phyloP scores from a whole-genome alignment of 305 asterid species.

The Stenogyne calaminthoides region DNA sequence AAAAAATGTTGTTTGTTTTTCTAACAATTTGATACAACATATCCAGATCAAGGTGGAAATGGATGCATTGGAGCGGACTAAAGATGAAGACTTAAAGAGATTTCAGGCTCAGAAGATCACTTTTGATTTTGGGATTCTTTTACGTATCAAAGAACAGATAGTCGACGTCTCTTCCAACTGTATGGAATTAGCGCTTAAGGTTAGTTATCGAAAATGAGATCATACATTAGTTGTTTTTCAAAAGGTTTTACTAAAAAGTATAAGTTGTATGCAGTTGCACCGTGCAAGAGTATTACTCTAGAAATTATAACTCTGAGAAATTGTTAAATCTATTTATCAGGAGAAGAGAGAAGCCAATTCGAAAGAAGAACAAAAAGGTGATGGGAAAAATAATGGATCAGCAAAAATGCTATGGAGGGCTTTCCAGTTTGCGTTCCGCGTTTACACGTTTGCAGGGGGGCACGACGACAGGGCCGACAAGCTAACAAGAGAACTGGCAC shows the following conservation, averaged over 20 bases:
- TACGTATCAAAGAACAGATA: conserved; percentile 77
- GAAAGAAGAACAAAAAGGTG: conserved; percentile 42
- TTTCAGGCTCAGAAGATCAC: conserved; percentile 71
- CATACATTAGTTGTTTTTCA: background rate
- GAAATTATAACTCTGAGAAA: background rate
- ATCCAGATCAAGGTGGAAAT: conserved; percentile 81
- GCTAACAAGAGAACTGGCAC: conserved; percentile 81
- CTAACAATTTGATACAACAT: conserved; percentile 27
- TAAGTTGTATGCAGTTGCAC: too few relatives aligned
- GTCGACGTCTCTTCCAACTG: conserved; percentile 87
- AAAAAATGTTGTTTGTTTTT: background rate
- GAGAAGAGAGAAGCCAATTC: conserved; percentile 54
- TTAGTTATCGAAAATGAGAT: conserved; percentile 29
- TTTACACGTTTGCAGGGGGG: conserved; percentile 92
- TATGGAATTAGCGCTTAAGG: conserved; percentile 89
- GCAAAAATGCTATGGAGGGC: conserved; percentile 80
- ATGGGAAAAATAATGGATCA: conserved; percentile 45
- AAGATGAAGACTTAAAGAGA: conserved; percentile 84
- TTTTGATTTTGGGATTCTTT: conserved; percentile 72
- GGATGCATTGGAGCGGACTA: conserved; percentile 73
- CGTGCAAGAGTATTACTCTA: too few relatives aligned
- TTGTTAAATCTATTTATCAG: conserved; percentile 35
- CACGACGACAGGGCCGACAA: conserved; percentile 93
- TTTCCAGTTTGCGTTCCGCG: conserved; percentile 87
- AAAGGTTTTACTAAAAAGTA: too few relatives aligned